Evolutionary conservation across 1,284 basidiomycete species (phyloP).

Genomic region (Leccinum variabile): DNA sequence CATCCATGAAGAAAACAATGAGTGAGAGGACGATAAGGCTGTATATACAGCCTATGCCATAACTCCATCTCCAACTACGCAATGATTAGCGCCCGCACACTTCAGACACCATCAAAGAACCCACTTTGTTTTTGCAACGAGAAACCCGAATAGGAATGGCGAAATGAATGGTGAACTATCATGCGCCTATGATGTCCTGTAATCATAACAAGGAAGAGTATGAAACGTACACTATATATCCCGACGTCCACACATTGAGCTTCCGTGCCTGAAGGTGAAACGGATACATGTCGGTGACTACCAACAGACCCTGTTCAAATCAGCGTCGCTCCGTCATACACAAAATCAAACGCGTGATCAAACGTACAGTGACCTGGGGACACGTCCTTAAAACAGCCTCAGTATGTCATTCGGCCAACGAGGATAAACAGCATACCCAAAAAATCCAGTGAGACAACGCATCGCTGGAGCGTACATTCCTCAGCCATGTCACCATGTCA

Average conservation of each 20-base stretch:
- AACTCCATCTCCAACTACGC: conserved; percentile 69
- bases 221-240: conserved; percentile 58
- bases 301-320: conserved; percentile 53
- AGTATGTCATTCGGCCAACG: conserved; percentile 13
- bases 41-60: conserved; percentile 68
- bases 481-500: not conserved
- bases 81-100: not conserved
- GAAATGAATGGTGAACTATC: conserved; percentile 56
- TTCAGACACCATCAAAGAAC: conserved; percentile 2
- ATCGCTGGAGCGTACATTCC: conserved; percentile 45
- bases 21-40: conserved; percentile 52
- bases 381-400: conserved; percentile 44
- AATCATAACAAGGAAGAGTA: not conserved
- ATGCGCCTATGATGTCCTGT: not conserved
- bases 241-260: conserved; percentile 73
- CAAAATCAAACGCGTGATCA: not conserved
- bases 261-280: conserved; percentile 77
- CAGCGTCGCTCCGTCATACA: not conserved
- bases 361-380: conserved; percentile 63
- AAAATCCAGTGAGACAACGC: conserved; percentile 70
- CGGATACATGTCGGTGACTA: conserved; percentile 69
- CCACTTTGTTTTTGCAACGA: conserved; percentile 57
- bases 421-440: conserved; percentile 47
- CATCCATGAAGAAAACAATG: conserved; percentile 60
- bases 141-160: conserved; percentile 69